Percentiles rank a stretch among this genome's conserved stretches.
Evolutionary conservation across 2,329 filamentous ascomycete species (phyloP).

Genomic region (Apiospora hydei): DNA sequence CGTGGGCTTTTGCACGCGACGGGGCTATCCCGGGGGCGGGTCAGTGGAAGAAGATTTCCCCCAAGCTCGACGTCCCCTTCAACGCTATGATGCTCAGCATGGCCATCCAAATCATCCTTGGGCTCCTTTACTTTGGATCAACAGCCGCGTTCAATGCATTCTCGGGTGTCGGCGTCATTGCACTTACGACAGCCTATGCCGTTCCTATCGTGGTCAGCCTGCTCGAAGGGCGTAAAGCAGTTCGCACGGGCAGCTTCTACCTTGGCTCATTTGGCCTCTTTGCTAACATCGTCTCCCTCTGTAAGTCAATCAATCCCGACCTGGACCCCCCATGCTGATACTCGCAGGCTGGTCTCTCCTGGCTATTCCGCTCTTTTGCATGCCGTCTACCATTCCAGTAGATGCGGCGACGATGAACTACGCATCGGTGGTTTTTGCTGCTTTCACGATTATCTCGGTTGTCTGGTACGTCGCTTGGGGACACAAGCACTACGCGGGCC

Average conservation of each 20-base stretch:
- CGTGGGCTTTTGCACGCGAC: constrained; percentile 75
- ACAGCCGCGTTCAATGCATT: constrained; percentile 76
- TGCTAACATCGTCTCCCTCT: constrained; percentile 69
- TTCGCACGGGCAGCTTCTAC: constrained; percentile 64
- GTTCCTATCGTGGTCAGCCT: constrained; percentile 71
- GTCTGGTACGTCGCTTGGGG: constrained; percentile 76
- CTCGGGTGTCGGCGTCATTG: constrained; percentile 74
- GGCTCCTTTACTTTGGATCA: constrained; percentile 74
- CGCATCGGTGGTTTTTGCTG: constrained; percentile 76
- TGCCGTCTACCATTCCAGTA: constrained; percentile 69
- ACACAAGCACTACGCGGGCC: constrained; percentile 70
- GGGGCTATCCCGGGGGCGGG: constrained; percentile 71
- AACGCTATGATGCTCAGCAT: constrained; percentile 78
- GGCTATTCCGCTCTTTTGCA: constrained; percentile 77
- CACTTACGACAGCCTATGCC: constrained; percentile 72
- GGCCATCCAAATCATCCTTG: constrained; percentile 68
- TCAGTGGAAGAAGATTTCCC: constrained; percentile 68
- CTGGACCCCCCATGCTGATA: constrained; percentile 37
- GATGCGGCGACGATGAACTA: constrained; percentile 70
- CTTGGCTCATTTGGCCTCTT: constrained; percentile 67
- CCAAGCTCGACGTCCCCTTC: constrained; percentile 68
- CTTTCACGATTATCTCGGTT: constrained; percentile 65
- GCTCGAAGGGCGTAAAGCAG: constrained; percentile 64
- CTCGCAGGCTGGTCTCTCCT: constrained; percentile 68
- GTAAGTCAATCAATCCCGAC: constrained; percentile 50